These are phyloP conservation scores for Candida chilensis DNA, from an alignment of 805 yeast species.

Conservation along the genomic window DNA sequence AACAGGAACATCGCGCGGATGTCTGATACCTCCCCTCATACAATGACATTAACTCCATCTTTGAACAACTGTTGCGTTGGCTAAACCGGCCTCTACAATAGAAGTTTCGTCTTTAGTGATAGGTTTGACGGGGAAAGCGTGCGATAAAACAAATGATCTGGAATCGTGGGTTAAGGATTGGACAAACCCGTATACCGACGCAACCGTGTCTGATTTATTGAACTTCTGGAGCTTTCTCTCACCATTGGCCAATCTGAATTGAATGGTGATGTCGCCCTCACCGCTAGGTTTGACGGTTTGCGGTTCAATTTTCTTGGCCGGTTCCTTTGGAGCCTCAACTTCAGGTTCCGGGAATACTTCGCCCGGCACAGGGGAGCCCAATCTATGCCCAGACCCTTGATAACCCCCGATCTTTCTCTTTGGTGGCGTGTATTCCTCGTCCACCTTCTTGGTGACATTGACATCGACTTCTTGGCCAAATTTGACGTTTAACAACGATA, in stretches of 20 bases:
- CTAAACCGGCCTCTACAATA: constrained; percentile 67
- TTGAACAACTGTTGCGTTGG: constrained; percentile 84
- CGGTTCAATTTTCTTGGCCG: no score
- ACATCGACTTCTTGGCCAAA: constrained; percentile 94
- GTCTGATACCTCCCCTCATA: no score
- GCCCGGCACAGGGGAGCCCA: constrained; percentile 87
- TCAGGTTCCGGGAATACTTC: constrained; percentile 24
- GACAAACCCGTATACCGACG: constrained; percentile 62
- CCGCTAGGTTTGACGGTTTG: no score
- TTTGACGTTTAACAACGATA: constrained; percentile 70
- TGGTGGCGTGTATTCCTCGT: constrained; percentile 74
- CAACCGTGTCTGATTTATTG: constrained; percentile 55
- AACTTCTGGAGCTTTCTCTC: constrained; percentile 57
- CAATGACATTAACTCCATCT: constrained; percentile 68
- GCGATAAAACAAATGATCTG: constrained; percentile 57
- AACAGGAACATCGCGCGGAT: no score
- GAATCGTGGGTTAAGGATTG: constrained; percentile 30
- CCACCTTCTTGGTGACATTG: constrained; percentile 68
- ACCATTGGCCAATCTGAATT: constrained; percentile 80
- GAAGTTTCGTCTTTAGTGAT: constrained; percentile 49
- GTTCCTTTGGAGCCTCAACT: constrained; percentile 8
- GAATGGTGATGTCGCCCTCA: constrained; percentile 66
- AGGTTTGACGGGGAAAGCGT: constrained; percentile 75
- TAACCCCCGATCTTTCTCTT: constrained; percentile 57
- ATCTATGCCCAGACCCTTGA: constrained; percentile 70